Conservation (phyloP, 441 rosid genomes). For the Euphorbia celastroides region DNA sequence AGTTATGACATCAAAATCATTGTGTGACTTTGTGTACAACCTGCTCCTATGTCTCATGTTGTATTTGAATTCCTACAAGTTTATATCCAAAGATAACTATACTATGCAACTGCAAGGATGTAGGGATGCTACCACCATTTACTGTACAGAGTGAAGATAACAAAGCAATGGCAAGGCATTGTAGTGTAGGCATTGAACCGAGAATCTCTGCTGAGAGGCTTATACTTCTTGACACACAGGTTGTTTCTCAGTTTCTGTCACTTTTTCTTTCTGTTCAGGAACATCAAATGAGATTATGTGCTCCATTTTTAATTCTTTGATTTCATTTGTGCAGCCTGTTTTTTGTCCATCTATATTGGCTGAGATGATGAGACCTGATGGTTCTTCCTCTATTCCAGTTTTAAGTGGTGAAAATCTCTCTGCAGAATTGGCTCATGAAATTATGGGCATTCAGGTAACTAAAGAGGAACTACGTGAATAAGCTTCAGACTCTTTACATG, state of each 20-base stretch:
- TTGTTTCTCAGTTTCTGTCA: constrained; percentile 23
- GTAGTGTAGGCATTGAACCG: constrained; percentile 70
- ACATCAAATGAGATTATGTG: neutral
- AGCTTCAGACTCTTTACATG: constrained; percentile 1
- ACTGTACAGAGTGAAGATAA: constrained; percentile 55
- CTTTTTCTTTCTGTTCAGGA: neutral
- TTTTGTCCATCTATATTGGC: constrained; percentile 68
- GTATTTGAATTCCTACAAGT: neutral
- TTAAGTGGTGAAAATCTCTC: constrained; percentile 61
- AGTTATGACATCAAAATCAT: neutral
- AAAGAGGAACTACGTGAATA: constrained; percentile 5
- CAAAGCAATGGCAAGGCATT: constrained; percentile 62
- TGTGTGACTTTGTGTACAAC: neutral
- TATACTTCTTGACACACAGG: constrained; percentile 82
- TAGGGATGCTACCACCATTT: constrained; percentile 80
- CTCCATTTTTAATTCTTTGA: neutral
- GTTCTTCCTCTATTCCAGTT: constrained; percentile 59
- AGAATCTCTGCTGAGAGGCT: constrained; percentile 71
- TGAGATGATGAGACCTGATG: constrained; percentile 76
- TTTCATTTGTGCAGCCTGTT: constrained; percentile 54
- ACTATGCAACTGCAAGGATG: constrained; percentile 20
- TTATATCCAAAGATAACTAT: neutral
- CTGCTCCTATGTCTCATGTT: neutral
- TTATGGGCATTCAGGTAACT: constrained; percentile 72
- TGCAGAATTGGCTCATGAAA: constrained; percentile 78